Base-by-base conservation (phyloP, 129 eudicot species). In the Lactuca saligna region DNA sequence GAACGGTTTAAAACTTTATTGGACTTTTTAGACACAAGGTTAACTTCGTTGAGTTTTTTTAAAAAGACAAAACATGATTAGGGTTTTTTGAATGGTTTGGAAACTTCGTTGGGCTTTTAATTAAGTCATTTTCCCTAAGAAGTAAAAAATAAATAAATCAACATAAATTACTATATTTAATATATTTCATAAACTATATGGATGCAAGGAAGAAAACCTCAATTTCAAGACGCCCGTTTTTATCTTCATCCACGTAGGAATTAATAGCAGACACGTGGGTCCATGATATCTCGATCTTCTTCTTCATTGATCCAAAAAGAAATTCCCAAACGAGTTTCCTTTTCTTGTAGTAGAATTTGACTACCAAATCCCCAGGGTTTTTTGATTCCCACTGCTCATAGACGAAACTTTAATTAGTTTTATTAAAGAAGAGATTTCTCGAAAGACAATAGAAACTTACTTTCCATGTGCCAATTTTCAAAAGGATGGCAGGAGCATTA, bases 301-400 rank as follows among this genome's bases (percentile, higher is more conserved):
- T 84, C 78, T 90, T 90, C 35, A 84, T n/a, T 8, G 76, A 54
- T 3, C 94, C 95, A 15, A 67, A 77, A 12, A 90, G 64, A 57
- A 80, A 57, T 70, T 90, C 95, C 97, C 97, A 90, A 15, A 90
- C 95, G 34, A 86, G 37, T 49, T 86, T 86, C 54, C 72, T 78
- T 59, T 82, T 86, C 0, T 73, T 74, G 37, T 59, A 90, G 69
- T 90, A 86, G 15, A 83, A 68, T 42, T 90, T 90, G 2, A 79
- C 97, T 2, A 62, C 69, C 57, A 90, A 64, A 64, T 84, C 85
- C 16, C 87, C 88, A 51, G 77, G 73, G 10, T 82, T 31, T 59
- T 13, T 76, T 3, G 88, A 72, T 14, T 2, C 17, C 3, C 68
- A 7, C 96, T 85, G 83, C 50, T 8, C 59, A 70, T 13, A 59